Base-by-base conservation (phyloP, 352 stramenopile genomes). In the Globisporangium uncinulatum region DNA sequence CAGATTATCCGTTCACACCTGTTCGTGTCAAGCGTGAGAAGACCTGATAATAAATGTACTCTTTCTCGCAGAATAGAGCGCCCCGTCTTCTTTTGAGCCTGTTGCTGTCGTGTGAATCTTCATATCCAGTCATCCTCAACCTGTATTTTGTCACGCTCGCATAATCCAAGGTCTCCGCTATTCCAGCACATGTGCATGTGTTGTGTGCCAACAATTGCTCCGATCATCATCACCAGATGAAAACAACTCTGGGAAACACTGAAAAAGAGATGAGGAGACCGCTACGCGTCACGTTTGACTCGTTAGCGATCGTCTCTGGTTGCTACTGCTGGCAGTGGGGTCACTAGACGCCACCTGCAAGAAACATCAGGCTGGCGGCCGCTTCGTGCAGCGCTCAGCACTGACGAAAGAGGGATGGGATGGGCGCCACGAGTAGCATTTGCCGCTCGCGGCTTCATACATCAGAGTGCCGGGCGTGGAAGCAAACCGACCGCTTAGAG, bases 401-500 rank as follows among this genome's bases (percentile, higher is more conserved):
- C 24, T 4, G 24, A 29, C 24, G 24, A 29, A 29, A 29, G 24
- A 29, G 24, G 24, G n/a, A n/a, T n/a, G n/a, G n/a, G n/a, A n/a
- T n/a, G n/a, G n/a, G n/a, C n/a, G n/a, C n/a, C n/a, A n/a, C n/a
- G n/a, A n/a, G n/a, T n/a, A n/a, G n/a, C n/a, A n/a, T n/a, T n/a
- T n/a, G n/a, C n/a, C n/a, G n/a, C 24, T 29, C 24, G 4, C 24
- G 42, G 42, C 42, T 47, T 17, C 42, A 47, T 47, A 47, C 42
- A 47, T 47, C n/a, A 47, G 42, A 47, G 17, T 17, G 24, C 13
- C 5, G 9, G 13, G 37, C 37, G 37, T 43, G 20, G 41, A 8
- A 45, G 49, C 47, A 36, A 49, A 49, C 19, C 9, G 21, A 20
- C 6, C 6, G 51, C 59, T 77, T 79, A 86, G 59, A 98, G 75